Evolutionary conservation across 345 rosid species (phyloP), one percentile per base, ranked within the genome.

Genomic region (Abelmoschus esculentus): DNA sequence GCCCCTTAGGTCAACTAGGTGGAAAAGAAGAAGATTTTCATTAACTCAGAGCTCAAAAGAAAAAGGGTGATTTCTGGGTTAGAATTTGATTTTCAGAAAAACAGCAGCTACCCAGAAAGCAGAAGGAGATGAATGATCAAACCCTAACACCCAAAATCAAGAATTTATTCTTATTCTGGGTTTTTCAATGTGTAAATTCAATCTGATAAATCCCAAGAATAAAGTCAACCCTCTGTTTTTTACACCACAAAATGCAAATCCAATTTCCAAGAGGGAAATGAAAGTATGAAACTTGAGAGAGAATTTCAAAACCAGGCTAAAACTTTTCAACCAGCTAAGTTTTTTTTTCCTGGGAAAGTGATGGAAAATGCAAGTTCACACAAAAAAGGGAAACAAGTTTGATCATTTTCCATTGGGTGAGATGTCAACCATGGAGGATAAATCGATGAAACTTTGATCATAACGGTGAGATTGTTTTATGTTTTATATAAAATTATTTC

Each of bases 211-310:
- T 66, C 58, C n/a, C 28, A 29, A 66, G 4, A 49, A 31, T 3
- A 66, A 66, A 66, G 70, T 66, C 70, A 50, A 66, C 58, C 42
- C 42, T 31, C 28, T 46, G 40, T 46, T 49, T 66, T 49, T 49
- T 2, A 49, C 14, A 28, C 57, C 57, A 42, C 14, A 14, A 8
- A 42, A 55, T 65, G 31, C 36, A 5, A 66, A 29, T 31, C 32
- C 28, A 38, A 38, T 38, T 38, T 38, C 42, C 36, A 65, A 65
- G 55, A 47, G 10, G 55, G 17, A 46, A 46, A 26, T 1, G 42
- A 1, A 50, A 46, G 46, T 46, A 26, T 26, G 55, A 28, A 65
- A 26, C 19, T 26, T 65, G 69, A 65, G 55, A 10, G 13, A 42
- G 11, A 65, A 65, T 65, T 14, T 50, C 68, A 64, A 44, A 44